phyloP scores from a whole-genome alignment of 2,329 filamentous ascomycete genomes.

The Aspergillus sp. region DNA sequence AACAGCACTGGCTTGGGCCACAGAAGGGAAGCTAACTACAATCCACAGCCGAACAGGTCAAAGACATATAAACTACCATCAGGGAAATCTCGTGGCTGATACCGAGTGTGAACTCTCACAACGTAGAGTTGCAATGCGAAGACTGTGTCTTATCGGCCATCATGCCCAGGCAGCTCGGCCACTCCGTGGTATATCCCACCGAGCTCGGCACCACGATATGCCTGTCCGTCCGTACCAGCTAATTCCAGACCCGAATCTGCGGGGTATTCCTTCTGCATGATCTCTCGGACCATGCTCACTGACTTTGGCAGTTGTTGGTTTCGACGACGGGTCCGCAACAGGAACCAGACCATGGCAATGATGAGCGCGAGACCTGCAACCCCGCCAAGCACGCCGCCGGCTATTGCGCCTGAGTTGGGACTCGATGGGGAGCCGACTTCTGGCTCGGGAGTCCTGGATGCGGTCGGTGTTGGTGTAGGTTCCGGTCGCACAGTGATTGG shows the following conservation, averaged over 20 bases:
- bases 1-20: no score
- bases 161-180: slow-evolving; percentile 1
- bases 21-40: no score
- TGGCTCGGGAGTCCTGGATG: background rate
- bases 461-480: background rate
- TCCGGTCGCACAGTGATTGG: background rate
- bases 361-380: slow-evolving; percentile 5
- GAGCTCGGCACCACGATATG: background rate
- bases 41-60: no score
- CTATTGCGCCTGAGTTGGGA: background rate
- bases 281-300: background rate
- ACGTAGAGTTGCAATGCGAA: no score
- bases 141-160: background rate
- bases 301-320: no score
- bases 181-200: background rate
- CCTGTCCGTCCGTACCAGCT: background rate
- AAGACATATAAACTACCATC: no score
- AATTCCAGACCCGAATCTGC: background rate
- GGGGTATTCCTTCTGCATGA: background rate
- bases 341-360: slow-evolving; percentile 1
- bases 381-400: slow-evolving; percentile 2
- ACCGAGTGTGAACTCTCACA: no score
- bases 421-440: background rate
- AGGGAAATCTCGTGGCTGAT: no score
- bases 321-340: background rate